Evolutionary conservation across 805 yeast species (phyloP).

Genomic region (Starmerella asiatica): DNA sequence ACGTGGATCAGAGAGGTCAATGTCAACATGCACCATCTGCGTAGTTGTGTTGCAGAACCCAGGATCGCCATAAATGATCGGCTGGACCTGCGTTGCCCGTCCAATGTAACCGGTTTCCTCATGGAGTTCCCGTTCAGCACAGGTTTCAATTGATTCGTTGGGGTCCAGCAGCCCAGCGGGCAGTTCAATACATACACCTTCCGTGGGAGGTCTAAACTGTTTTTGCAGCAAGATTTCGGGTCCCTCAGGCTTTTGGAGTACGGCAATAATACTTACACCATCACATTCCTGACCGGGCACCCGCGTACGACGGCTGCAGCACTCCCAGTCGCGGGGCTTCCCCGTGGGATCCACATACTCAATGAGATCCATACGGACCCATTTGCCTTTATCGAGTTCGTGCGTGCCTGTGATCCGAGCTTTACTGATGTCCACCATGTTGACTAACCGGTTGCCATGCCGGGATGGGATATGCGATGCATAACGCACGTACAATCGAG

Average conservation of each 20-base stretch:
- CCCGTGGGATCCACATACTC: constrained; percentile 31
- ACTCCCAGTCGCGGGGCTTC: constrained; percentile 67
- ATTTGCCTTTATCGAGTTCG: constrained; percentile 39
- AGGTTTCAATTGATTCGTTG: constrained; percentile 56
- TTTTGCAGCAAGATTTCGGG: constrained; percentile 58
- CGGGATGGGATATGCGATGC: neutral
- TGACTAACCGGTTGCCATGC: neutral
- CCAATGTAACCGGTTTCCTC: constrained; percentile 94
- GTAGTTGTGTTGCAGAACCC: constrained; percentile 85
- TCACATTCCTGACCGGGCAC: constrained; percentile 51
- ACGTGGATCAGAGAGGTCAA: constrained; percentile 53
- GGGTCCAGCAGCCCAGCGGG: constrained; percentile 95
- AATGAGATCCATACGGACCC: constrained; percentile 38
- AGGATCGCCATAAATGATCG: constrained; percentile 58
- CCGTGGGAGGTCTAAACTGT: constrained; percentile 88
- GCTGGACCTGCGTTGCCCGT: constrained; percentile 34
- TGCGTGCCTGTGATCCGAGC: constrained; percentile 24
- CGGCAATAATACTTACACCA: constrained; percentile 82
- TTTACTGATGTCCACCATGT: constrained; percentile 15
- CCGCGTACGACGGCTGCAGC: constrained; percentile 69
- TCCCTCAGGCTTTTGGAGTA: constrained; percentile 40
- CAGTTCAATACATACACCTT: constrained; percentile 76
- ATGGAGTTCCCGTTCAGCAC: constrained; percentile 74
- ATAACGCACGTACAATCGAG: neutral
- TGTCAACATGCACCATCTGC: constrained; percentile 60